Base-by-base conservation (phyloP, 345 rosid species). In the Carallia pectinifolia region DNA sequence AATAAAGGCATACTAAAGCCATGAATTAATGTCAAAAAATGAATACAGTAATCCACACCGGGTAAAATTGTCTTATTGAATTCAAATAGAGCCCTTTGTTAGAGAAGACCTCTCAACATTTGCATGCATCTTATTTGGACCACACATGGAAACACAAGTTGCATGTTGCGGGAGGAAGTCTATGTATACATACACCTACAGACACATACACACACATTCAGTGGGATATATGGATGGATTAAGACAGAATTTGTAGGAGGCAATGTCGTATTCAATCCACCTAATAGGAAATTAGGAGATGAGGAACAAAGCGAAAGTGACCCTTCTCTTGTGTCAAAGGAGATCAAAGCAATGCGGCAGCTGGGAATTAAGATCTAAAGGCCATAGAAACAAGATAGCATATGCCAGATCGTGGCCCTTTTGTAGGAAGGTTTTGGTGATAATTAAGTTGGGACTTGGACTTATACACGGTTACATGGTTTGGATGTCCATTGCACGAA, bases 291-390 rank as follows among this genome's bases (percentile, higher is more conserved):
- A 37, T 23, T 23, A 23, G 23, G 66, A 39, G 52, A 40, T 31
- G 62, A 58, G 38, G 6, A 30, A 82, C 80, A 76, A 77, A 37
- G 1, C 70, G 86, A 84, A 6, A 68, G 78, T 55, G 86, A 82
- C 90, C 52, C 68, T 50, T 75, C 70, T 68, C 63, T 61, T 79
- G 61, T 71, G 55, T 75, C 72, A 44, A 40, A 60, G 17, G 64
- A 65, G 65, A 75, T 82, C 76, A 61, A 76, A 70, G 67, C 53
- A 60, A 50, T 48, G 5, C 23, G 2, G 47, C 68, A 36, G 58
- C 58, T 18, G 9, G 58, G 27, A 23, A 23, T 23, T 23, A 23
- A 23, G 19, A 38, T 7, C 1, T 38, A 15, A 19, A 18, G 55
- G 2, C 19, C 18, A 15, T 17, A 53, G 55, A 53, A 53, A 53